A percentile compares a stretch with the other conserved stretches of the same genome.
Evolutionary conservation across 306 rosid genomes (phyloP).

Genomic region (Alnus rubra): DNA sequence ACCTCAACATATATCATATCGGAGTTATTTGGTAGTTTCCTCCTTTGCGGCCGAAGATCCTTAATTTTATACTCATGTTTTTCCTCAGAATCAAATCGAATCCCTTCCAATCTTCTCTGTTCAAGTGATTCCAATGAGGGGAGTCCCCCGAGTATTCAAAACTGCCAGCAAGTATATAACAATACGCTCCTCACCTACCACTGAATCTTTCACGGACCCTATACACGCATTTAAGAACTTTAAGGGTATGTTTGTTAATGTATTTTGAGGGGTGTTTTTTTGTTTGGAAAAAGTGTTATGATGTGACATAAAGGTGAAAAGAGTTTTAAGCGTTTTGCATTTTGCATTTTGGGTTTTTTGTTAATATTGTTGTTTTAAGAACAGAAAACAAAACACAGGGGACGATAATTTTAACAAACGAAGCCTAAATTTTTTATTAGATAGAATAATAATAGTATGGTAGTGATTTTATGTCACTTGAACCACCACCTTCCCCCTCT

Average conservation of each 20-base stretch:
- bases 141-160: conserved; percentile 71
- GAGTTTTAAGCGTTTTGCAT: too few species aligned
- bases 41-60: conserved; percentile 61
- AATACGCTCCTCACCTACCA: conserved; percentile 91
- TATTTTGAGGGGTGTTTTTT: too few species aligned
- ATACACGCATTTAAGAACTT: conserved; percentile 24
- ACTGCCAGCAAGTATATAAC: conserved; percentile 84
- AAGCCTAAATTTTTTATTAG: not conserved
- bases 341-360: too few species aligned
- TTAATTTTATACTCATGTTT: conserved; percentile 53
- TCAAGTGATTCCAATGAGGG: conserved; percentile 74
- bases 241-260: too few species aligned
- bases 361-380: too few species aligned
- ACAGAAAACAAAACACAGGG: too few species aligned
- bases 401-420: too few species aligned
- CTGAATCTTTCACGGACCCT: conserved; percentile 94
- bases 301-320: too few species aligned
- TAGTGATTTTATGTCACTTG: not conserved
- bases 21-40: conserved; percentile 52
- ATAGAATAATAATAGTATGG: not conserved
- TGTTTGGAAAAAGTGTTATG: too few species aligned
- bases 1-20: conserved; percentile 69
- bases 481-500: not conserved
- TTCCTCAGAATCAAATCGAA: conserved; percentile 42
- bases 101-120: conserved; percentile 61